phyloP scores from a whole-genome alignment of 2,329 filamentous ascomycete genomes.

The Graphiopsis chlorocephala region DNA sequence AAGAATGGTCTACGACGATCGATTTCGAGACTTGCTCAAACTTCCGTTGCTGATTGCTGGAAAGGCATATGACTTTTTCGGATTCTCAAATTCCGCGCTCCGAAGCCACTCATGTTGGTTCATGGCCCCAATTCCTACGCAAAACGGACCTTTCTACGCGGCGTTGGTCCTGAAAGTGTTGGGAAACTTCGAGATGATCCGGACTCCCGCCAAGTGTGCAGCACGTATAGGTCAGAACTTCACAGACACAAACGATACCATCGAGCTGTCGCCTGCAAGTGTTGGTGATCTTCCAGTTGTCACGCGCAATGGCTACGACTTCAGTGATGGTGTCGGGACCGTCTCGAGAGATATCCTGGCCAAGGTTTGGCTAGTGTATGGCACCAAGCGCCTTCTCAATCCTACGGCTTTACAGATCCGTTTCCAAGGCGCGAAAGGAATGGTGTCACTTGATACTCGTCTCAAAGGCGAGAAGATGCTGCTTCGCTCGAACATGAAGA shows the following conservation, averaged over 20 bases:
- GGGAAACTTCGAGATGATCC: conserved; percentile 52
- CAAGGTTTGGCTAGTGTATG: conserved; percentile 58
- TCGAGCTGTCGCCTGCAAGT: conserved; percentile 47
- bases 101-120: conserved; percentile 70
- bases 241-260: conserved; percentile 62
- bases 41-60: conserved; percentile 63
- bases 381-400: conserved; percentile 42
- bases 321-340: conserved; percentile 78
- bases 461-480: conserved; percentile 58
- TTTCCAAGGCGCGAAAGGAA: conserved; percentile 71
- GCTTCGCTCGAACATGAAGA: conserved; percentile 74
- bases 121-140: conserved; percentile 43
- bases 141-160: conserved; percentile 35
- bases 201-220: conserved; percentile 56
- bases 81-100: conserved; percentile 77
- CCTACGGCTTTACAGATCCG: conserved; percentile 74
- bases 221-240: conserved; percentile 65
- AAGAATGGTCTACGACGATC: conserved; percentile 51
- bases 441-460: conserved; percentile 66
- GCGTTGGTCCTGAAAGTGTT: conserved; percentile 44
- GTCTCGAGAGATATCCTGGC: conserved; percentile 61
- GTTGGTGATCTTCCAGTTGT: conserved; percentile 51
- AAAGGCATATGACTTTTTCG: conserved; percentile 63
- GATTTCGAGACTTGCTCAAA: conserved; percentile 61
- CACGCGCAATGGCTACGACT: conserved; percentile 56